Conservation (phyloP, 768 basidiomycete species). For the Mycena floridula region DNA sequence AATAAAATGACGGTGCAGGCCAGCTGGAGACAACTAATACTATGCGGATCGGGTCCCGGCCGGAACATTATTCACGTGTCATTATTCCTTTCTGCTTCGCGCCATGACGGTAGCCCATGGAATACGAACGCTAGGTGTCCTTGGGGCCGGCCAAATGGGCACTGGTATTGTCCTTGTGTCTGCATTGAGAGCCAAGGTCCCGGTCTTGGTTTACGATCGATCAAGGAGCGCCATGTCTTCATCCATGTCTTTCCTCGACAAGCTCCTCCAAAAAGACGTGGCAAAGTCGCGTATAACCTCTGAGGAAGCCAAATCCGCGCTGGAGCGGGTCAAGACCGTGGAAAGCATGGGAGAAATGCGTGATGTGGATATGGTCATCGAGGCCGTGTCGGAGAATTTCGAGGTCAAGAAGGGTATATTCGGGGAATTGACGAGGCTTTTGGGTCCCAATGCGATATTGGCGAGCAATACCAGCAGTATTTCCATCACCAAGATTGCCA, state of each 20-base stretch:
- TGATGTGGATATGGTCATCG: conserved; percentile 88
- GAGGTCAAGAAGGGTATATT: conserved; percentile 78
- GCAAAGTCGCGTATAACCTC: conserved; percentile 69
- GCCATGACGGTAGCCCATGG: conserved; percentile 61
- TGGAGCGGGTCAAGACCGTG: conserved; percentile 57
- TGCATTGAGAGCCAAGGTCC: conserved; percentile 78
- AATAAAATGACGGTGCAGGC: too few relatives aligned
- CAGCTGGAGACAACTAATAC: too few relatives aligned
- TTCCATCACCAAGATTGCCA: conserved; percentile 89
- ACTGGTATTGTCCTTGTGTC: conserved; percentile 88
- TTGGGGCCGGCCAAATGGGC: conserved; percentile 88
- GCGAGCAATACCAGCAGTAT: conserved; percentile 94
- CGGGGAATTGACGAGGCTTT: conserved; percentile 53
- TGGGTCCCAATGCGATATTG: conserved; percentile 72
- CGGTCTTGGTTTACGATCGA: conserved; percentile 81
- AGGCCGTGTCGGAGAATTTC: conserved; percentile 88
- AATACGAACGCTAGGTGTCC: conserved; percentile 67
- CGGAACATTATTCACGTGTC: conserved; percentile 1
- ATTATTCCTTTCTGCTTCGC: not conserved
- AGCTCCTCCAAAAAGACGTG: conserved; percentile 85
- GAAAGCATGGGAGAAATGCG: conserved; percentile 54
- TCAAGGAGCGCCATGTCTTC: conserved; percentile 68
- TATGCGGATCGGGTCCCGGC: too few relatives aligned
- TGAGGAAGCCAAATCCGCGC: conserved; percentile 68
- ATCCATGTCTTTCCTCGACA: conserved; percentile 71